Conservation (phyloP, 371 early-diverging fungal species). For the Entomophthora muscae region DNA sequence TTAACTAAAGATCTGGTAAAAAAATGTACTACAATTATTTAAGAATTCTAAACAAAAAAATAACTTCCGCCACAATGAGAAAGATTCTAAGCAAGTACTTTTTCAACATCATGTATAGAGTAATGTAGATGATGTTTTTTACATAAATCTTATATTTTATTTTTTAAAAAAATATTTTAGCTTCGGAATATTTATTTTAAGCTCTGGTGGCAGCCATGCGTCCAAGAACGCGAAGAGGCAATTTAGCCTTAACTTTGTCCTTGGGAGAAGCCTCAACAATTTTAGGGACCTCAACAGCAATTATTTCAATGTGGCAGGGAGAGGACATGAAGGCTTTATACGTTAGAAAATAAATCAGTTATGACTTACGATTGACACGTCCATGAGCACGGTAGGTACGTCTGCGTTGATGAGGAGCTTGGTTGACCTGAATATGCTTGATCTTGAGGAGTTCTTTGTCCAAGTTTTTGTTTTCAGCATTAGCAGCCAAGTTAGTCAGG, state of each 20-base stretch:
- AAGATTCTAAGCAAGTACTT: no score
- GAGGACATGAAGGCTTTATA: conserved; percentile 69
- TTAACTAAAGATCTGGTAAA: no score
- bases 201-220: conserved; percentile 6
- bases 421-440: conserved; percentile 95
- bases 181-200: no score
- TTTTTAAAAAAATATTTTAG: no score
- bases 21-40: no score
- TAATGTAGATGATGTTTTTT: no score
- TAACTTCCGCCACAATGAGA: no score
- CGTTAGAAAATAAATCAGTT: conserved; percentile 4
- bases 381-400: conserved; percentile 99
- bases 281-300: conserved; percentile 70
- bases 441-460: conserved; percentile 72
- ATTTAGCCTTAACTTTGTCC: conserved; percentile 23
- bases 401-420: conserved; percentile 96
- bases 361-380: conserved; percentile 61
- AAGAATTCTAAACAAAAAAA: no score
- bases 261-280: conserved; percentile 44
- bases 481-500: conserved; percentile 93
- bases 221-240: conserved; percentile 37
- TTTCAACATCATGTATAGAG: no score
- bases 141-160: neutral
- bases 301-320: conserved; percentile 96
- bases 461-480: conserved; percentile 93